Conservation (phyloP, 805 yeast species). For the Saturnispora saitoi region DNA sequence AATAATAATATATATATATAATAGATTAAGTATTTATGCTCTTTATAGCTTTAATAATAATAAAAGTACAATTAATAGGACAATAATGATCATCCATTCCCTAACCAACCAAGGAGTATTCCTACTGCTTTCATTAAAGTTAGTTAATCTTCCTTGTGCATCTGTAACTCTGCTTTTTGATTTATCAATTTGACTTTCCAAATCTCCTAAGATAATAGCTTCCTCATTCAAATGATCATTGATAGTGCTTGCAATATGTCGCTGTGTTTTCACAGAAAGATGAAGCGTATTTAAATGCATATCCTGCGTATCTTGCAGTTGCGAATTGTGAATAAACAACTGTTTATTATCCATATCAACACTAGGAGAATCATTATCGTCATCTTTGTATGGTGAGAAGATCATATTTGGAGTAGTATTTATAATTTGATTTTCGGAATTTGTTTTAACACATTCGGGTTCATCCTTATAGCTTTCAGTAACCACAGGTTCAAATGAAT, state of each 20-base stretch:
- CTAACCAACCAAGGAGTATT: constrained; percentile 24
- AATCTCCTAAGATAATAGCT: constrained; percentile 39
- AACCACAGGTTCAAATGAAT: background rate
- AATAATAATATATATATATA: background rate
- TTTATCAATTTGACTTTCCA: constrained; percentile 38
- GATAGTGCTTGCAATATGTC: constrained; percentile 37
- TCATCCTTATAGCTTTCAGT: constrained; percentile 5
- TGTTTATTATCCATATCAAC: constrained; percentile 23
- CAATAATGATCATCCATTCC: constrained; percentile 40
- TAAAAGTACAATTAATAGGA: constrained; percentile 35
- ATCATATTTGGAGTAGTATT: background rate
- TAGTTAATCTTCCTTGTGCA: constrained; percentile 33
- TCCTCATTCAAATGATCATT: constrained; percentile 42
- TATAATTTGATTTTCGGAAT: background rate
- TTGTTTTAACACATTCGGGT: background rate
- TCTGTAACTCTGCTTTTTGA: constrained; percentile 33
- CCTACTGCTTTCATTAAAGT: constrained; percentile 25
- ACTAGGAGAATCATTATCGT: background rate
- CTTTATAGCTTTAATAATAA: constrained; percentile 27
- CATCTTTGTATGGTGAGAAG: background rate
- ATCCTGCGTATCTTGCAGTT: constrained; percentile 40
- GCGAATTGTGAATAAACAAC: constrained; percentile 34
- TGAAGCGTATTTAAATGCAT: constrained; percentile 33
- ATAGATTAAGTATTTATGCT: too few relatives aligned
- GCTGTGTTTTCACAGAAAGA: constrained; percentile 35